These are phyloP conservation scores for Ceratonia siliqua DNA, from an alignment of 306 rosid genomes.

Conservation along the genomic window DNA sequence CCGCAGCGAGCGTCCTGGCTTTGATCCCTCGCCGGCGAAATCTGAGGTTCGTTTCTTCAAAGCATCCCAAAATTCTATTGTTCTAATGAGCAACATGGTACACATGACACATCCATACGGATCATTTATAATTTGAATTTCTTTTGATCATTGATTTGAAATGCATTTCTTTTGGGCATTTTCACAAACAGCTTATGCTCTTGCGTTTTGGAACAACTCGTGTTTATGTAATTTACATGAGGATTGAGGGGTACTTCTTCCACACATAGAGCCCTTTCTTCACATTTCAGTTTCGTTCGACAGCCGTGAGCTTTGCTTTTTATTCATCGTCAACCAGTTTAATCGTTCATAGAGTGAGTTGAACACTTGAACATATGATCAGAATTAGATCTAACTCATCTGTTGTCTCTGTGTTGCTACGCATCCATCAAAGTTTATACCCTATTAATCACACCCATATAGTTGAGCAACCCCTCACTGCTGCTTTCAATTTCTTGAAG, in stretches of 20 bases:
- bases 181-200: constrained; percentile 40
- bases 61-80: neutral
- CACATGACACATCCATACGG: neutral
- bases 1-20: neutral
- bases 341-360: neutral
- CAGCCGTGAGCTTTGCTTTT: constrained; percentile 12
- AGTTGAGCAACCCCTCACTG: constrained; percentile 28
- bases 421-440: constrained; percentile 20
- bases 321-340: neutral
- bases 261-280: no score
- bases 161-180: constrained; percentile 38
- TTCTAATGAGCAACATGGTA: neutral
- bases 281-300: neutral
- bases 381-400: constrained; percentile 41
- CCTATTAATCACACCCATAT: constrained; percentile 6
- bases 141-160: neutral
- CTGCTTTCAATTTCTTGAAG: constrained; percentile 30
- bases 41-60: constrained; percentile 10
- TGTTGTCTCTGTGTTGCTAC: constrained; percentile 34
- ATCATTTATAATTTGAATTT: neutral
- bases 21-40: neutral
- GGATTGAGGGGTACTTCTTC: neutral
- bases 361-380: constrained; percentile 31
- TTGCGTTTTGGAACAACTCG: neutral
- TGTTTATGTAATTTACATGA: neutral